phyloP scores from a whole-genome alignment of 257 asterid genomes.

The Przewalskia tangutica region DNA sequence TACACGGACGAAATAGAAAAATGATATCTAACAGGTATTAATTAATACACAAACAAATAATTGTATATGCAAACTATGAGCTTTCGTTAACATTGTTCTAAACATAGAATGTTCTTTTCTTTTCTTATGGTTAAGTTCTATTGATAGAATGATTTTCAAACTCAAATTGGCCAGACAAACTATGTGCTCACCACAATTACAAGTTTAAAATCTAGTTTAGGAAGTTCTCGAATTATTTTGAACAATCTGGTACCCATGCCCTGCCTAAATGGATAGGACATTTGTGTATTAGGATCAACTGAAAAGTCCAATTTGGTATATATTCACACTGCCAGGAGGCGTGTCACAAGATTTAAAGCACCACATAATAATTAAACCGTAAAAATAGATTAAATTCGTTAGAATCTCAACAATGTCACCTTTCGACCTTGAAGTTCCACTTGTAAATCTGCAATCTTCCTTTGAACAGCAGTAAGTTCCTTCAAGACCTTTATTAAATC shows the following conservation, averaged over 20 bases:
- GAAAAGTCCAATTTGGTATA: background rate
- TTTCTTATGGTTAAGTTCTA: background rate
- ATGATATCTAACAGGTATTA: background rate
- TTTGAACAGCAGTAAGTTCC: constrained; percentile 83
- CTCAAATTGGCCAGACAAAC: background rate
- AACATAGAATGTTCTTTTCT: background rate
- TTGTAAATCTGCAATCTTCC: constrained; percentile 93
- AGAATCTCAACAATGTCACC: constrained; percentile 31
- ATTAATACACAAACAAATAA: background rate
- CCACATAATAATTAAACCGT: background rate
- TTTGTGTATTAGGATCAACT: background rate
- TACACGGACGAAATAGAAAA: background rate
- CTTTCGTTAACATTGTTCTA: background rate
- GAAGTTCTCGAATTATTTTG: background rate
- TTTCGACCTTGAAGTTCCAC: constrained; percentile 99
- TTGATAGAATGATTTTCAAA: background rate
- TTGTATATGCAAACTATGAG: background rate
- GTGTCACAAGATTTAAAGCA: background rate
- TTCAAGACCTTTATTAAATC: constrained; percentile 81
- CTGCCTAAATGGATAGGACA: background rate
- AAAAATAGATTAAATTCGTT: background rate
- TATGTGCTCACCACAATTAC: background rate
- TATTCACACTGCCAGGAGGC: background rate
- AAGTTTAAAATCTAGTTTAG: background rate
- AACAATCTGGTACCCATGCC: background rate